Evolutionary conservation across 1,139 yeast species (phyloP).

Genomic region (Protomyces lactucae-debilis): DNA sequence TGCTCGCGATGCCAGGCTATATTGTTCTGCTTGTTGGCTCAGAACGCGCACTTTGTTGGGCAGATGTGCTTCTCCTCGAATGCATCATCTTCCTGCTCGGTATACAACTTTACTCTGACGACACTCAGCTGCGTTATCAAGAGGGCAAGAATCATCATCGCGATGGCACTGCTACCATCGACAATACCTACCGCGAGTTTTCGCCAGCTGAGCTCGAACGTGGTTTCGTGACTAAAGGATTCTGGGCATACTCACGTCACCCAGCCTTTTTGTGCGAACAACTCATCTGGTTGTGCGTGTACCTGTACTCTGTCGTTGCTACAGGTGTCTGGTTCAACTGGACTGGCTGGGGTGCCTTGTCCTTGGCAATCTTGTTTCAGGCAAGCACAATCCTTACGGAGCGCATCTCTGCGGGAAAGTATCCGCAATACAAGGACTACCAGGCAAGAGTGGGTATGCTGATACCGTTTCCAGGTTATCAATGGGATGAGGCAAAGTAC

Average conservation of each 20-base stretch:
- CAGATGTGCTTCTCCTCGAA: conserved; percentile 22
- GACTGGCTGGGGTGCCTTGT: conserved; percentile 31
- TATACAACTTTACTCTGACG: conserved; percentile 31
- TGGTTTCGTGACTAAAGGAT: conserved; percentile 33
- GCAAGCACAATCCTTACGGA: conserved; percentile 33
- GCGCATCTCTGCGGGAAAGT: conserved; percentile 30
- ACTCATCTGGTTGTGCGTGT: conserved; percentile 31
- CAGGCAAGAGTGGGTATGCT: conserved; percentile 31
- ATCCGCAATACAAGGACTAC: conserved; percentile 31
- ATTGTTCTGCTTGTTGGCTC: conserved; percentile 27
- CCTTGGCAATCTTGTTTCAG: conserved; percentile 31
- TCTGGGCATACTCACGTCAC: conserved; percentile 33
- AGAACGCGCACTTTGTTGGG: conserved; percentile 20
- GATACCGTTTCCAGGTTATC: conserved; percentile 27
- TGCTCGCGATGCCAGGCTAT: conserved; percentile 32
- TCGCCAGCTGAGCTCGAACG: conserved; percentile 29
- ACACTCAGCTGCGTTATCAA: conserved; percentile 32
- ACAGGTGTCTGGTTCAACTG: conserved; percentile 29
- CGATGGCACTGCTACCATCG: conserved; percentile 1
- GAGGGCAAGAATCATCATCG: conserved; percentile 23
- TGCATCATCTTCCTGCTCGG: conserved; percentile 24
- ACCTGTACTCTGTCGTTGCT: conserved; percentile 30
- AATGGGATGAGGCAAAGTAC: conserved; percentile 28
- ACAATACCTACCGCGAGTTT: conserved; percentile 26
- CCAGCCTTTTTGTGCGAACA: conserved; percentile 34